Evolutionary conservation across 1,284 basidiomycete genomes (phyloP).

Genomic region (Rhizoctonia solani): DNA sequence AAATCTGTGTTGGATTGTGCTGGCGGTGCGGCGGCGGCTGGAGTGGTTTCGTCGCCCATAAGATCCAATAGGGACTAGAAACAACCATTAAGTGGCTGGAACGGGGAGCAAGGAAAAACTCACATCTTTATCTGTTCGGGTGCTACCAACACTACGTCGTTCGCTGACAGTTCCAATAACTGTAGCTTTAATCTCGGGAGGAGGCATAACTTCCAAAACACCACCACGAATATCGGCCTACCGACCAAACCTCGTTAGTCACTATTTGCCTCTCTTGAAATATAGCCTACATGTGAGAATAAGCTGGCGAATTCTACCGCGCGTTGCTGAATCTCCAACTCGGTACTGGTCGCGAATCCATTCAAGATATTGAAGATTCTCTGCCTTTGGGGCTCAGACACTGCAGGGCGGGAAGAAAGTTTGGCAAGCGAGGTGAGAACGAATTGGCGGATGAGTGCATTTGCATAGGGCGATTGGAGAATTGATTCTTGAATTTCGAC

Average conservation of each 20-base stretch:
- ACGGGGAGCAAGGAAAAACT: slow-evolving; percentile 39
- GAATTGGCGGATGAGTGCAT: slow-evolving; percentile 90
- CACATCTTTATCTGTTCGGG: slow-evolving; percentile 75
- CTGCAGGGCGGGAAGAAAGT: slow-evolving; percentile 77
- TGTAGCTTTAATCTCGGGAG: slow-evolving; percentile 92
- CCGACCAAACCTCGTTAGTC: too few relatives aligned
- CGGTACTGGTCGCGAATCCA: slow-evolving; percentile 79
- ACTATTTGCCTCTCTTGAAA: too few relatives aligned
- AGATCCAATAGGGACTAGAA: slow-evolving; percentile 65
- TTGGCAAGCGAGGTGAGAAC: slow-evolving; percentile 90
- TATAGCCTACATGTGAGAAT: slow-evolving; percentile 62
- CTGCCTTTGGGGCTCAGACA: slow-evolving; percentile 68
- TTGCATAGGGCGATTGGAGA: slow-evolving; percentile 93
- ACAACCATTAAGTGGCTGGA: not conserved
- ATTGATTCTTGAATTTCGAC: slow-evolving; percentile 87
- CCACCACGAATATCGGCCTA: slow-evolving; percentile 85
- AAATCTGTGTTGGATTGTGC: slow-evolving; percentile 83
- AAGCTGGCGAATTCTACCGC: slow-evolving; percentile 93
- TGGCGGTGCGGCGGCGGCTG: slow-evolving; percentile 42
- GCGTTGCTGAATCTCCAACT: slow-evolving; percentile 94
- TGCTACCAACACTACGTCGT: slow-evolving; percentile 90
- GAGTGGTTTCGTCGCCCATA: slow-evolving; percentile 70
- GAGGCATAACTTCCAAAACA: slow-evolving; percentile 97
- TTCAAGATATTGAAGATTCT: slow-evolving; percentile 77
- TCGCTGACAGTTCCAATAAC: slow-evolving; percentile 93